Evolutionary conservation across 1,284 basidiomycete species (phyloP).

Genomic region (Xanthoconium separans): DNA sequence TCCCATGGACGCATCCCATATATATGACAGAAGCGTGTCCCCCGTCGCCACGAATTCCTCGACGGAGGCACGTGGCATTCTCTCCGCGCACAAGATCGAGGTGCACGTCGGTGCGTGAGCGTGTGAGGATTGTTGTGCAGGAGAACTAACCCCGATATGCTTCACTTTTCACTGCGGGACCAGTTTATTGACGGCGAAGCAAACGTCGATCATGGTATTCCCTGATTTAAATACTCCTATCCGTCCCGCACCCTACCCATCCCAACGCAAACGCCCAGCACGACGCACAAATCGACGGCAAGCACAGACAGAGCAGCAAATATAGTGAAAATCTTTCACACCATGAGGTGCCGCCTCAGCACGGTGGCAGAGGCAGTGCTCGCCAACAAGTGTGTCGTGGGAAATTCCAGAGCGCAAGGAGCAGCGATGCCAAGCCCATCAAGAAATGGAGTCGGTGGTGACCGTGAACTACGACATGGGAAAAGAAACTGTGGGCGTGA

Average conservation of each 20-base stretch:
- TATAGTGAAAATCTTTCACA: constrained; percentile 99
- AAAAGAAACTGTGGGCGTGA: constrained; percentile 68
- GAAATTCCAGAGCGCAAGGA: constrained; percentile 90
- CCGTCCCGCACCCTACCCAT: constrained; percentile 21
- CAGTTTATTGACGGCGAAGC: not conserved
- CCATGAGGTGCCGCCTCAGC: constrained; percentile 91
- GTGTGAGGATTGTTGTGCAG: no score
- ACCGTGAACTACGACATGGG: constrained; percentile 81
- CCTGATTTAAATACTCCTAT: constrained; percentile 27
- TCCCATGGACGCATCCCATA: not conserved
- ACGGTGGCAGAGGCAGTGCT: constrained; percentile 74
- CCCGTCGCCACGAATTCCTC: no score
- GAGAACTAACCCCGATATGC: no score
- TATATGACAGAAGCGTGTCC: no score
- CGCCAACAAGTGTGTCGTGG: constrained; percentile 68
- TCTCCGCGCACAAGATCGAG: no score
- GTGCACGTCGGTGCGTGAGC: no score
- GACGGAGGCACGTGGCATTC: no score
- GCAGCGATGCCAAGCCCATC: constrained; percentile 62
- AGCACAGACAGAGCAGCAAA: constrained; percentile 55
- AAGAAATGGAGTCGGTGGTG: constrained; percentile 72
- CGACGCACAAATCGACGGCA: constrained; percentile 54
- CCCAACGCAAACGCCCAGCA: constrained; percentile 49
- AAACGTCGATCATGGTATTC: constrained; percentile 8
- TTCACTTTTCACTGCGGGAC: no score